Evolutionary conservation across 2,329 filamentous ascomycete species (phyloP).

Genomic region (Fusarium pseudoanthophilum): DNA sequence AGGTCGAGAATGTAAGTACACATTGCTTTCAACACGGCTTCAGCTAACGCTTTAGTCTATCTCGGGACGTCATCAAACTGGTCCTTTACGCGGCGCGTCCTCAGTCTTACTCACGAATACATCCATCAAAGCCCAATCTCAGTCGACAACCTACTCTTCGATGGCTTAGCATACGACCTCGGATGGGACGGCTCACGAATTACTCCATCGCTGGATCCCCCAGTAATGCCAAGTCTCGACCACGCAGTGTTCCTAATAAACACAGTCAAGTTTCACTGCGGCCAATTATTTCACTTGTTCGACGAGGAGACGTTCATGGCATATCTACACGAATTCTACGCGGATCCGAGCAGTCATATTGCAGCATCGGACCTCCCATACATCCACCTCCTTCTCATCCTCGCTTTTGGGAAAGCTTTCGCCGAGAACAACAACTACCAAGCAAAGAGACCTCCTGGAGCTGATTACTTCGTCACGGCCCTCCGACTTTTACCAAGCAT

Average conservation of each 20-base stretch:
- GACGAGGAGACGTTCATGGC: constrained; percentile 63
- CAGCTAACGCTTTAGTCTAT: constrained; percentile 53
- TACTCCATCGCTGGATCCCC: constrained; percentile 27
- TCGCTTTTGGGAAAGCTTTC: constrained; percentile 67
- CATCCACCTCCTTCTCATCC: constrained; percentile 63
- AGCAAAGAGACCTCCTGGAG: constrained; percentile 56
- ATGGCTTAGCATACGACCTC: constrained; percentile 62
- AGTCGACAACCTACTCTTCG: constrained; percentile 58
- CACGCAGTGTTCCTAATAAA: constrained; percentile 65
- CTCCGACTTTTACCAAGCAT: constrained; percentile 57
- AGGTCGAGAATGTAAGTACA: constrained; percentile 54
- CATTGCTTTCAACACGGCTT: accelerated
- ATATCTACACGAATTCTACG: constrained; percentile 45
- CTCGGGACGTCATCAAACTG: constrained; percentile 67
- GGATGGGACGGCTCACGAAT: constrained; percentile 59
- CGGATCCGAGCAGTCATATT: constrained; percentile 30
- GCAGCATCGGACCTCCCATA: constrained; percentile 55
- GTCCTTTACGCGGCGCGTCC: constrained; percentile 62
- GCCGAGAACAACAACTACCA: constrained; percentile 51
- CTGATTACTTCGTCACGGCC: constrained; percentile 58
- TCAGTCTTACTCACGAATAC: constrained; percentile 60
- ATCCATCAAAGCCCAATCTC: constrained; percentile 56
- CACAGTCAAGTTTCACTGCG: constrained; percentile 66
- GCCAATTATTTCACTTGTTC: constrained; percentile 64
- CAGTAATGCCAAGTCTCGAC: constrained; percentile 59